A percentile compares a stretch with the other conserved stretches of the same genome.
These are phyloP conservation scores for Oryza coarctata DNA, from an alignment of 176 grass and related monocot genomes.

Conservation along the genomic window DNA sequence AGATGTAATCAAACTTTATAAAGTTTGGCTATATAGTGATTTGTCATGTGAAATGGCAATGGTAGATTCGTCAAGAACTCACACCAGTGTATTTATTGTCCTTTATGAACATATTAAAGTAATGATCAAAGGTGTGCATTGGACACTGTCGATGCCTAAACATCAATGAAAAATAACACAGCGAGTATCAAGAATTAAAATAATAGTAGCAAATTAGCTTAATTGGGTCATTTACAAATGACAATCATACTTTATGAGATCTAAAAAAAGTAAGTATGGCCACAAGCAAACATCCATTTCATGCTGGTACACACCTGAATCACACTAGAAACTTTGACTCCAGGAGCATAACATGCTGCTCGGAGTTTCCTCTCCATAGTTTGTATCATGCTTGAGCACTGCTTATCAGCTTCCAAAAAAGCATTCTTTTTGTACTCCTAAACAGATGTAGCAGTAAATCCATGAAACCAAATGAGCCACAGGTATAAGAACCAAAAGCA, in stretches of 20 bases:
- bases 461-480: background rate
- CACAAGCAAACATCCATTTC: slow-evolving; percentile 4
- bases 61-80: background rate
- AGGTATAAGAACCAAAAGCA: slow-evolving; percentile 2
- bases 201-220: background rate
- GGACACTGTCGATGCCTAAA: background rate
- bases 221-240: background rate
- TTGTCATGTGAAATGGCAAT: background rate
- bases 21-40: background rate
- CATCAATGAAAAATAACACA: background rate
- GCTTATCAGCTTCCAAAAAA: slow-evolving; percentile 69
- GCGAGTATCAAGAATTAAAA: background rate
- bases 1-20: background rate
- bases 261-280: background rate
- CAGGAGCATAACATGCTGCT: slow-evolving; percentile 51
- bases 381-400: slow-evolving; percentile 56
- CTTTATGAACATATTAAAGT: background rate
- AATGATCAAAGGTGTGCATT: background rate
- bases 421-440: slow-evolving; percentile 72
- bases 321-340: slow-evolving; percentile 49
- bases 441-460: slow-evolving; percentile 25
- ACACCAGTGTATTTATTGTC: background rate
- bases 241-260: background rate
- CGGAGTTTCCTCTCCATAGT: slow-evolving; percentile 75
- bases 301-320: slow-evolving; percentile 57